These are phyloP conservation scores for Populus deltoides DNA, from an alignment of 345 rosid genomes.

Conservation along the genomic window DNA sequence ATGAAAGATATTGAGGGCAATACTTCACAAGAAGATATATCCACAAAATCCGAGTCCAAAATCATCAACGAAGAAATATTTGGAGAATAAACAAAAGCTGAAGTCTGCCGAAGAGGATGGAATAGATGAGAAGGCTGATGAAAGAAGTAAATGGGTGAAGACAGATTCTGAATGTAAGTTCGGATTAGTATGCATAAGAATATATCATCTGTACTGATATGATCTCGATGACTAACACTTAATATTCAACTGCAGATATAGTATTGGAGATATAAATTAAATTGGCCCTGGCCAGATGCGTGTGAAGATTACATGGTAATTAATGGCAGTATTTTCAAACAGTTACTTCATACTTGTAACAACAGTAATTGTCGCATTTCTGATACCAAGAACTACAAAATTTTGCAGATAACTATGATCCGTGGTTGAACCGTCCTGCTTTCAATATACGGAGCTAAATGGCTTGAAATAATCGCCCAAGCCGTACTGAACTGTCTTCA, in stretches of 20 bases:
- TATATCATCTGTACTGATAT: not conserved
- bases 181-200: too few relatives aligned
- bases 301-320: not conserved
- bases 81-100: slow-evolving; percentile 33
- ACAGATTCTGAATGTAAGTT: slow-evolving; percentile 85
- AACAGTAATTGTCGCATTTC: too few relatives aligned
- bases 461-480: too few relatives aligned
- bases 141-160: slow-evolving; percentile 69
- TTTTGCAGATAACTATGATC: too few relatives aligned
- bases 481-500: too few relatives aligned
- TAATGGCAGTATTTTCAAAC: too few relatives aligned
- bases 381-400: too few relatives aligned
- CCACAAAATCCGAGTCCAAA: slow-evolving; percentile 47
- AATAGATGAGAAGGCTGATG: slow-evolving; percentile 28
- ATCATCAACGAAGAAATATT: slow-evolving; percentile 33
- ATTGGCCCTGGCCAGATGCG: not conserved
- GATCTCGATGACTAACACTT: not conserved
- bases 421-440: too few relatives aligned
- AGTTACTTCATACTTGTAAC: too few relatives aligned
- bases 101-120: slow-evolving; percentile 29
- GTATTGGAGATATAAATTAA: slow-evolving; percentile 61
- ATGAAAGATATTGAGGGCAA: slow-evolving; percentile 53
- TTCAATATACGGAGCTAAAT: too few relatives aligned
- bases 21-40: slow-evolving; percentile 70
- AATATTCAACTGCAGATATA: slow-evolving; percentile 56